Evolutionary conservation across 2,329 filamentous ascomycete genomes (phyloP).

Genomic region (Paecilomyces fulvus): DNA sequence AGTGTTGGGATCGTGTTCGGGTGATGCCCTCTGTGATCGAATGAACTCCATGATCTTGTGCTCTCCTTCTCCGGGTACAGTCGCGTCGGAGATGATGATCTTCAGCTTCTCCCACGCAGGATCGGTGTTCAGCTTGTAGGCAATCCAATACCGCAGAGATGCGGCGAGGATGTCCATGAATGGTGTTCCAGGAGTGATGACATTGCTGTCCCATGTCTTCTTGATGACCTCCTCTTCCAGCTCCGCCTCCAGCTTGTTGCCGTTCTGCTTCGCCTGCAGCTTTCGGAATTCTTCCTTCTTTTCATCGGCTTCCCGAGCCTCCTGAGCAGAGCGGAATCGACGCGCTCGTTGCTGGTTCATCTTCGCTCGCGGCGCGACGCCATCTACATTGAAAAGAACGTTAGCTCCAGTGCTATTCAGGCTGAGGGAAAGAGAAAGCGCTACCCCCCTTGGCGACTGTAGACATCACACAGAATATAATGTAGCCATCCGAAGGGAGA

Average conservation of each 20-base stretch:
- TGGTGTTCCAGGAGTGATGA: slow-evolving; percentile 90
- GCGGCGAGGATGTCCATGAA: slow-evolving; percentile 95
- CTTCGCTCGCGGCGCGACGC: slow-evolving; percentile 93
- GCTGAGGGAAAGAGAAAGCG: slow-evolving; percentile 7
- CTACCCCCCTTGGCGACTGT: slow-evolving; percentile 23
- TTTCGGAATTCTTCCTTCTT: slow-evolving; percentile 85
- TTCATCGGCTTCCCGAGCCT: slow-evolving; percentile 86
- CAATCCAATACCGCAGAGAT: slow-evolving; percentile 90
- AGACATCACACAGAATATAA: slow-evolving; percentile 16
- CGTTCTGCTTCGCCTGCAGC: slow-evolving; percentile 70
- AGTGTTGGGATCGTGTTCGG: slow-evolving; percentile 91
- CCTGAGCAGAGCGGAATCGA: slow-evolving; percentile 87
- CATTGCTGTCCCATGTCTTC: slow-evolving; percentile 85
- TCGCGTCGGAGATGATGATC: slow-evolving; percentile 96
- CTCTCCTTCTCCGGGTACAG: slow-evolving; percentile 94
- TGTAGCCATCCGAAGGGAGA: slow-evolving; percentile 19
- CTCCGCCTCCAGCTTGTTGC: slow-evolving; percentile 54
- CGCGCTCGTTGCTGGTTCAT: slow-evolving; percentile 99
- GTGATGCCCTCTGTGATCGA: slow-evolving; percentile 80
- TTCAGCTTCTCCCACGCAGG: slow-evolving; percentile 93
- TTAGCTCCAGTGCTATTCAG: slow-evolving; percentile 15
- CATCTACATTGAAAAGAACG: slow-evolving; percentile 50
- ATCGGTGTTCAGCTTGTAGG: slow-evolving; percentile 96
- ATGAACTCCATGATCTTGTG: slow-evolving; percentile 99
- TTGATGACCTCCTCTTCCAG: slow-evolving; percentile 56